These are phyloP conservation scores for Wickerhamiella bombiphila DNA, from an alignment of 805 yeast genomes.

Conservation along the genomic window DNA sequence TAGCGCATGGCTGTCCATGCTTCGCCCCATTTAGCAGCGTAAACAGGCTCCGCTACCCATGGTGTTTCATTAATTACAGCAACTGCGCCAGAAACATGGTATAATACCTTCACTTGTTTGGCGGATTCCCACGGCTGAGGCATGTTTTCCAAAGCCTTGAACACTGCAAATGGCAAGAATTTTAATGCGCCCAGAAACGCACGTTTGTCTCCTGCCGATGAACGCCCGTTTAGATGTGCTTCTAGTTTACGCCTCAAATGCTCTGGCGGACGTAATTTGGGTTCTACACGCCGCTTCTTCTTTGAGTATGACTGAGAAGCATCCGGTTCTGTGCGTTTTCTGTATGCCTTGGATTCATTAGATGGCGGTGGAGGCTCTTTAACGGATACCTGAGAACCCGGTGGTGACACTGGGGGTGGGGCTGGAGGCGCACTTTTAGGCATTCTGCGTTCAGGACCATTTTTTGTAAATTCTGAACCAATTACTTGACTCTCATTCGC, in stretches of 20 bases:
- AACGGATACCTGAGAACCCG: background rate
- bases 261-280: constrained; percentile 59
- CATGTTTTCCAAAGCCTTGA: constrained; percentile 84
- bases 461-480: too few relatives aligned
- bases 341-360: too few relatives aligned
- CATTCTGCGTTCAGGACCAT: constrained; percentile 15
- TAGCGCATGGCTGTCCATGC: constrained; percentile 87
- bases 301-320: too few relatives aligned
- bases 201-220: constrained; percentile 67
- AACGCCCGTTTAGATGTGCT: constrained; percentile 68
- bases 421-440: constrained; percentile 11
- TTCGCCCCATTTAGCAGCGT: constrained; percentile 89
- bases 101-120: constrained; percentile 74
- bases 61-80: constrained; percentile 91
- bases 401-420: background rate
- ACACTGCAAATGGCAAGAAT: constrained; percentile 88
- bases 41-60: constrained; percentile 81
- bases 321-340: too few relatives aligned
- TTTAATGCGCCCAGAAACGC: constrained; percentile 82
- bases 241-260: constrained; percentile 73
- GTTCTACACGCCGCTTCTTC: background rate
- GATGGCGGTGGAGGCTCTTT: background rate
- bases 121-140: constrained; percentile 96
- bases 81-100: constrained; percentile 86
- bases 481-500: too few relatives aligned